Evolutionary conservation across 78 protist species (phyloP).

Genomic region (Dictyostelium purpureum): DNA sequence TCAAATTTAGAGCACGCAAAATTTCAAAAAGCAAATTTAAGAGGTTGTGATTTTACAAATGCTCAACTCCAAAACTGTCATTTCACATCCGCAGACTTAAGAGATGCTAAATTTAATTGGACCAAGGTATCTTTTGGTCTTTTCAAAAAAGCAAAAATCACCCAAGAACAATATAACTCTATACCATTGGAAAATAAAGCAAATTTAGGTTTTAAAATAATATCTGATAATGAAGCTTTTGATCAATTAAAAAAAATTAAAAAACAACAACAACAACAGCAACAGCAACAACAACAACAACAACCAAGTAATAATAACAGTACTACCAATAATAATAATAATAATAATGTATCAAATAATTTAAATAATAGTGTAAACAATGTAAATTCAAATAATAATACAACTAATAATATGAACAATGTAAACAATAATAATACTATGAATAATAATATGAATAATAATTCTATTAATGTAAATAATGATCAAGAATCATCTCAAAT

Average conservation of each 20-base stretch:
- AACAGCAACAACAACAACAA: neutral
- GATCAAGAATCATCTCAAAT: too few relatives aligned
- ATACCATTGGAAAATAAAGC: neutral
- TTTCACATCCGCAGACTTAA: slow-evolving; percentile 33
- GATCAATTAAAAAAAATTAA: neutral
- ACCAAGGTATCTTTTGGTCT: neutral
- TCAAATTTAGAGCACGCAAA: slow-evolving; percentile 44
- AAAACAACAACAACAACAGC: neutral
- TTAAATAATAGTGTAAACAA: too few relatives aligned
- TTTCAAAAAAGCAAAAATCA: slow-evolving; percentile 48
- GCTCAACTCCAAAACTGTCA: slow-evolving; percentile 37
- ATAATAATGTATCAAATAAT: neutral
- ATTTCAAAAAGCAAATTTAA: slow-evolving; percentile 52
- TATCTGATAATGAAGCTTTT: neutral
- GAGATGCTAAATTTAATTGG: slow-evolving; percentile 51
- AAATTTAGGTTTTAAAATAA: slow-evolving; percentile 49
- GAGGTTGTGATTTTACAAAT: slow-evolving; percentile 41
- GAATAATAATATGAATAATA: neutral
- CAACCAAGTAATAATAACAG: neutral
- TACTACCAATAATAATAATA: slow-evolving; percentile 2
- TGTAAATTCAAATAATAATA: neutral
- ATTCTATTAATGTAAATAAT: too few relatives aligned
- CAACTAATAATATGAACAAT: neutral
- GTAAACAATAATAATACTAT: slow-evolving; percentile 13
- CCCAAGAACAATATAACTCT: slow-evolving; percentile 26